Conservation (phyloP, 495 filamentous ascomycete genomes). For the Schizothecium vesticola region DNA sequence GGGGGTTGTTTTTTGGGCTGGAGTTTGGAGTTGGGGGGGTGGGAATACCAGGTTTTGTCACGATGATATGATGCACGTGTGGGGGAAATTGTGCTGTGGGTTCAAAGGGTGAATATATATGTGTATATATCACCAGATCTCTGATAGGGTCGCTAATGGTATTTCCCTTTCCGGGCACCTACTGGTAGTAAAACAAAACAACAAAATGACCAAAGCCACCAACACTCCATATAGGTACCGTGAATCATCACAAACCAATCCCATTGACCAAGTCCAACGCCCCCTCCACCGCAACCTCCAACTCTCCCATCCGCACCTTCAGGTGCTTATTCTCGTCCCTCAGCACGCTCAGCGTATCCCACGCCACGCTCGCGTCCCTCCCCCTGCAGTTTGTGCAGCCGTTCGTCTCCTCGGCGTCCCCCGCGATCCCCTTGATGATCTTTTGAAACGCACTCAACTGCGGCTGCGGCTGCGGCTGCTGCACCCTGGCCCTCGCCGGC, state of each 20-base stretch:
- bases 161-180: neutral
- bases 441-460: constrained; percentile 47
- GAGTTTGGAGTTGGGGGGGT: neutral
- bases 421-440: constrained; percentile 44
- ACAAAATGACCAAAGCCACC: neutral
- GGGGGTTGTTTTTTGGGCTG: neutral
- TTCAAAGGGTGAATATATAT: neutral
- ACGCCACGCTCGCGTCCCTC: constrained; percentile 58
- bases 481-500: constrained; percentile 15
- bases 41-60: neutral
- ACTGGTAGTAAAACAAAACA: neutral
- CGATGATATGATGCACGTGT: neutral
- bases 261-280: constrained; percentile 61
- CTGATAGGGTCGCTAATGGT: neutral
- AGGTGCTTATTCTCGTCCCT: constrained; percentile 68
- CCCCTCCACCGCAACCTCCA: constrained; percentile 66
- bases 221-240: neutral
- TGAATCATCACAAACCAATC: constrained; percentile 28
- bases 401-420: constrained; percentile 20
- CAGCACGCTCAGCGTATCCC: constrained; percentile 64
- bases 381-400: constrained; percentile 59
- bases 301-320: constrained; percentile 59
- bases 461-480: constrained; percentile 32
- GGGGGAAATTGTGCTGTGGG: neutral
- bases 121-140: neutral